Evolutionary conservation across 371 early-diverging fungal species (phyloP).

Genomic region (Apophysomyces elegans): DNA sequence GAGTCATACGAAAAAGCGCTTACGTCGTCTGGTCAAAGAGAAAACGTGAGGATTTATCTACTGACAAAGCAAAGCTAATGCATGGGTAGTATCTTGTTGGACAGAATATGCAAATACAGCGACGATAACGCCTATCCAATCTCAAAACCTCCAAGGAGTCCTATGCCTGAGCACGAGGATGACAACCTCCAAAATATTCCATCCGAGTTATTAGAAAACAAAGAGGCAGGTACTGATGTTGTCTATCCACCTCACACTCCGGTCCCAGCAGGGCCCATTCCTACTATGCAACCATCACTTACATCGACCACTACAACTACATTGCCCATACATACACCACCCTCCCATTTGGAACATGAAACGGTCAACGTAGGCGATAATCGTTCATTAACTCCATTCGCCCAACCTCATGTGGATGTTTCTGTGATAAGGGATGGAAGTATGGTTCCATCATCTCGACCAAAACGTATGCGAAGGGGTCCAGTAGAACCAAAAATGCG

Average conservation of each 20-base stretch:
- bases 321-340: background rate
- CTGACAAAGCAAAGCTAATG: background rate
- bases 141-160: background rate
- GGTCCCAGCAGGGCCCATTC: background rate
- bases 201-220: background rate
- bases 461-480: conserved; percentile 47
- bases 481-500: conserved; percentile 40
- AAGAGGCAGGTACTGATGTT: background rate
- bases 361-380: background rate
- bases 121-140: background rate
- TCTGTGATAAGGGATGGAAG: conserved; percentile 22
- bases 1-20: conserved; percentile 45
- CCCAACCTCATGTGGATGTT: conserved; percentile 17
- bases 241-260: background rate
- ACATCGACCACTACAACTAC: background rate
- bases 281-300: background rate
- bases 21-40: conserved; percentile 55
- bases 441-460: conserved; percentile 38
- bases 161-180: background rate
- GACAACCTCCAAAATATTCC: background rate
- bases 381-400: background rate
- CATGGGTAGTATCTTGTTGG: conserved; percentile 3
- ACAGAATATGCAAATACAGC: conserved; percentile 11
- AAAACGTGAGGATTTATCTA: conserved; percentile 45
- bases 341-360: background rate